Base-by-base conservation (phyloP, 176 grass and related monocot species). In the Avena insularis region DNA sequence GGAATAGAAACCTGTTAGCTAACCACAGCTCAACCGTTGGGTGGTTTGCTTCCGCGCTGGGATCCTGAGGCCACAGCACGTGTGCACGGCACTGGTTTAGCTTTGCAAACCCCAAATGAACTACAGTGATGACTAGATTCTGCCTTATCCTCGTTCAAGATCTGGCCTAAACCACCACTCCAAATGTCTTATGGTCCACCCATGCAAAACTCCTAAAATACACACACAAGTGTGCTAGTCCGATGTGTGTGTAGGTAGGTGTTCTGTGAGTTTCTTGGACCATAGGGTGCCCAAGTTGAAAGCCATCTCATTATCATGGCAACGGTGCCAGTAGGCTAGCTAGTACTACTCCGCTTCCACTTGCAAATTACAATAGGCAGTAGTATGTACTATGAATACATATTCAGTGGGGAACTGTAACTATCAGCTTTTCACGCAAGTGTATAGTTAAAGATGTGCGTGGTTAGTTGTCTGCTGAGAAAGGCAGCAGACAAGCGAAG, bases 271-370 rank as follows among this genome's bases (percentile, higher is more conserved):
- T 57, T 79, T 63, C 27, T 71, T 79, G 40, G 31, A 62, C 19
- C 55, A 53, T 84, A 88, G 77, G 77, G 10, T 59, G 4, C 73
- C 16, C 71, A 27, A 43, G 12, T 79, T 53, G 74, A 78, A 49
- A 71, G 23, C 58, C 33, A 31, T 7, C 79, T n/a, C 10, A 13
- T 31, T 77, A 58, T 77, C 27, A 55, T 14, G 50, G 12, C 21
- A 9, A 40, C 29, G 8, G 13, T 77, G 73, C 49, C 15, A 31
- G 12, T 47, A 21, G 4, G 9, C 19, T 46, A 1, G n/a, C 73
- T 5, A 9, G 6, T 0, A 9, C 1, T 23, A 23, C 23, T 23
- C 23, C 23, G 23, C 23, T 9, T 1, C 8, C 2, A 62, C 9
- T n/a, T 25, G 59, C 9, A 62, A 62, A 12, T 25, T 62, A 9